Conservation (phyloP, 805 yeast species). For the Dipodascopsis tothii region DNA sequence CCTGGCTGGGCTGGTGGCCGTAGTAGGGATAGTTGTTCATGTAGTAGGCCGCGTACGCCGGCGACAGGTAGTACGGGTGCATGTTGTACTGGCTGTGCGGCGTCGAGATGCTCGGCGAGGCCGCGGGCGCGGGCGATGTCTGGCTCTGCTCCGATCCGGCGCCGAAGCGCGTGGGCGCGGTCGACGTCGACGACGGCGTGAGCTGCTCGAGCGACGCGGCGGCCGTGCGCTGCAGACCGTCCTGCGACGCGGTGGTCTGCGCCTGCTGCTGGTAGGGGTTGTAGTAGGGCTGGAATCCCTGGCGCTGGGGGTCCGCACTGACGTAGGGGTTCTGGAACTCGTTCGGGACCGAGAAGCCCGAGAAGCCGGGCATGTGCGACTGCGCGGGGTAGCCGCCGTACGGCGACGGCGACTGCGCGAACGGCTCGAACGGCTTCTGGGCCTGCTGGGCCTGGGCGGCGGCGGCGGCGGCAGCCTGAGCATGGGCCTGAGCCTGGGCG, state of each 20-base stretch:
- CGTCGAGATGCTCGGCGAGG: conserved; percentile 18
- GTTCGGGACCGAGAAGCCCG: conserved; percentile 19
- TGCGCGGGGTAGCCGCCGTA: conserved; percentile 22
- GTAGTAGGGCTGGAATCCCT: conserved; percentile 16
- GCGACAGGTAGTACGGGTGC: conserved; percentile 24
- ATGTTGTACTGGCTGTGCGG: conserved; percentile 19
- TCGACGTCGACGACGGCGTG: conserved; percentile 20
- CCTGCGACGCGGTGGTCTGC: conserved; percentile 14
- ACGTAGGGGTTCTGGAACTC: conserved; percentile 21
- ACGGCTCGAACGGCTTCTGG: conserved; percentile 23
- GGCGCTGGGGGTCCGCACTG: conserved; percentile 22
- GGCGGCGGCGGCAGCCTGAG: conserved; percentile 17
- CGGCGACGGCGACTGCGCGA: conserved; percentile 23
- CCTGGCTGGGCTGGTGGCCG: conserved; percentile 21
- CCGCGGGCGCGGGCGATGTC: conserved; percentile 21
- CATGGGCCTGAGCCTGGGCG: conserved; percentile 11
- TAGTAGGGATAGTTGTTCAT: conserved; percentile 23
- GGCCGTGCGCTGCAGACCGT: conserved; percentile 16
- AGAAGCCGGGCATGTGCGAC: conserved; percentile 22
- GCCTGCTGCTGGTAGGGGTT: conserved; percentile 18
- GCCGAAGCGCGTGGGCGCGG: conserved; percentile 22
- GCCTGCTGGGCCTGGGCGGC: conserved; percentile 12
- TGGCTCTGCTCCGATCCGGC: conserved; percentile 17
- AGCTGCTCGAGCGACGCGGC: conserved; percentile 19
- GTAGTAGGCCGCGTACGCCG: conserved; percentile 24